Conservation (phyloP, 2,329 filamentous ascomycete species). For the Ustulina deusta region DNA sequence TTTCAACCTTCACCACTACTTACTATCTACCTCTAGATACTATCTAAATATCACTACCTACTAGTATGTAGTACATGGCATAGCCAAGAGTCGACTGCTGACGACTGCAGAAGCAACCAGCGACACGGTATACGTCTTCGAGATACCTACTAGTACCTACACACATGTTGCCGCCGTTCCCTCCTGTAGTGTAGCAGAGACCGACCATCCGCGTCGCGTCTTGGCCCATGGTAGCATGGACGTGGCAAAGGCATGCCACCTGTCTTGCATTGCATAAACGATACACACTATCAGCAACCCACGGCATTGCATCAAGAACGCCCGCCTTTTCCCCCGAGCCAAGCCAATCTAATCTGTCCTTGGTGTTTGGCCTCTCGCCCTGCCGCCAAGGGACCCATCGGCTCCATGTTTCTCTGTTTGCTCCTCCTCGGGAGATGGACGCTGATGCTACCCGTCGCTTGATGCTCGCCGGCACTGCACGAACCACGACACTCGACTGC, state of each 20-base stretch:
- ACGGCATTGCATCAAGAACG: constrained; percentile 19
- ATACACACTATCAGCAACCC: constrained; percentile 39
- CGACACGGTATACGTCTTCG: constrained; percentile 6
- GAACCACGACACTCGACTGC: too few species aligned
- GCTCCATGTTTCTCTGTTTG: not conserved
- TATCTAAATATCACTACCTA: not conserved
- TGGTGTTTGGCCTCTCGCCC: not conserved
- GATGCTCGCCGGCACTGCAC: too few species aligned
- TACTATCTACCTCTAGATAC: too few species aligned
- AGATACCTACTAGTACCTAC: constrained; percentile 1
- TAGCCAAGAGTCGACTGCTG: not conserved
- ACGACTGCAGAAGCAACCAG: too few species aligned
- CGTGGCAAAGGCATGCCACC: constrained; percentile 52
- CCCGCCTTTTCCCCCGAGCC: constrained; percentile 17
- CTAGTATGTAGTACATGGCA: too few species aligned
- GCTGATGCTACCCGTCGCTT: not conserved
- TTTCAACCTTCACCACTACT: too few species aligned
- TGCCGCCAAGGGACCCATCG: not conserved
- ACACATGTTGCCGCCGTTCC: constrained; percentile 19
- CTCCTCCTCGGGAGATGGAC: not conserved
- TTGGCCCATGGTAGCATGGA: constrained; percentile 38
- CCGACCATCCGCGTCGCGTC: constrained; percentile 37
- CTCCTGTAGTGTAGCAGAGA: constrained; percentile 23
- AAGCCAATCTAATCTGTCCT: not conserved
- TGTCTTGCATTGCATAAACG: constrained; percentile 56